Evolutionary conservation across 192 early-diverging fungal species (phyloP).

Genomic region (Coemansia sp.): DNA sequence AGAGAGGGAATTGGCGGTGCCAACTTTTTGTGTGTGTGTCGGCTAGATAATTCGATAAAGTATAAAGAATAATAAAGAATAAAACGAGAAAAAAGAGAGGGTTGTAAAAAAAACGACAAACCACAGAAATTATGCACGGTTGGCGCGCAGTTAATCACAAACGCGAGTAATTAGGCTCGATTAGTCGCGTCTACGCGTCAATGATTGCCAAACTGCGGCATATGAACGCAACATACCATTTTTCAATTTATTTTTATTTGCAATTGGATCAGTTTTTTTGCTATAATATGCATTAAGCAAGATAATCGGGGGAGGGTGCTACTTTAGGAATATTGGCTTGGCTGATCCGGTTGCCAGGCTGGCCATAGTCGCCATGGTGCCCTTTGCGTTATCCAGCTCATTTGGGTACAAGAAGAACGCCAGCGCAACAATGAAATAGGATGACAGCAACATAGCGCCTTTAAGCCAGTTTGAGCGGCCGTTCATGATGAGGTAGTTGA

Average conservation of each 20-base stretch:
- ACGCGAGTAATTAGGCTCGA: no score
- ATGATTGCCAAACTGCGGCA: no score
- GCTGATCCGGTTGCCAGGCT: not conserved
- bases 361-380: not conserved
- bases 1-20: not conserved
- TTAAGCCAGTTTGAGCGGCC: slow-evolving; percentile 94
- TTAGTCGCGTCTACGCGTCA: no score
- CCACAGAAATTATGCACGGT: not conserved
- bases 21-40: not conserved
- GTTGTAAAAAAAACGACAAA: not conserved
- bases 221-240: no score
- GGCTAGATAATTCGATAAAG: not conserved
- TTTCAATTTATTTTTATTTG: no score
- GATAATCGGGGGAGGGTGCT: no score
- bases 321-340: not conserved
- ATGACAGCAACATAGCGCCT: slow-evolving; percentile 80
- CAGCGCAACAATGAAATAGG: slow-evolving; percentile 83
- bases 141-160: no score
- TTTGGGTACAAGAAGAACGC: slow-evolving; percentile 78
- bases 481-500: slow-evolving; percentile 80
- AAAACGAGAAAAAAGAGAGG: not conserved
- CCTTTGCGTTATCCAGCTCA: slow-evolving; percentile 28
- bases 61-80: not conserved
- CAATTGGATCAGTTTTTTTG: no score
- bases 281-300: no score